Evolutionary conservation across 805 yeast species (phyloP).

Genomic region (Maudiozyma saulgeensis): DNA sequence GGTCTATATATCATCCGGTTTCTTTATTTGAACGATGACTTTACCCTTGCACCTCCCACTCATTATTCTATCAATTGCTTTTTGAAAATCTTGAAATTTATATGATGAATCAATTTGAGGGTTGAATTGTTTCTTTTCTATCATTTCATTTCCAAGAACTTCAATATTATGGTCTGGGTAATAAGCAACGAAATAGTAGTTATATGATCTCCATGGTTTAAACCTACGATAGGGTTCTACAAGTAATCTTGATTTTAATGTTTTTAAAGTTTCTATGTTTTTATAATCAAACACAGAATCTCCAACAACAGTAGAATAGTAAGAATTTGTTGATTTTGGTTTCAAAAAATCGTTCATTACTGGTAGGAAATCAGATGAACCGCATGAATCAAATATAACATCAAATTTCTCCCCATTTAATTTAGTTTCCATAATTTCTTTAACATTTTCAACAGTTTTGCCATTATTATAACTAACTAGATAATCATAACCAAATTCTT

Average conservation of each 20-base stretch:
- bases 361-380: conserved; percentile 42
- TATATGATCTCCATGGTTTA: conserved; percentile 23
- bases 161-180: conserved; percentile 2
- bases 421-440: conserved; percentile 21
- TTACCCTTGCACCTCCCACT: background rate
- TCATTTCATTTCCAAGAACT: conserved; percentile 17
- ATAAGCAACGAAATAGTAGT: conserved; percentile 18
- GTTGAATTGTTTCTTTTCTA: conserved; percentile 26
- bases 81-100: conserved; percentile 38
- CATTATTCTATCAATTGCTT: conserved; percentile 37
- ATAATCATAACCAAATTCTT: conserved; percentile 49
- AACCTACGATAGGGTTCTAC: background rate
- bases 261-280: background rate
- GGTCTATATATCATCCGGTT: background rate
- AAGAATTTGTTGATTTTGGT: conserved; percentile 37
- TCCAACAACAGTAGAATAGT: conserved; percentile 49
- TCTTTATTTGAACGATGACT: background rate
- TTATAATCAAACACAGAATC: conserved; percentile 33
- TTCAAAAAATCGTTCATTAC: conserved; percentile 37
- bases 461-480: conserved; percentile 47
- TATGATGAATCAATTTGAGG: conserved; percentile 47
- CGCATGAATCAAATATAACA: conserved; percentile 55
- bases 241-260: background rate
- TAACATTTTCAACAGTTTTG: conserved; percentile 30
- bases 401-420: conserved; percentile 42